phyloP scores from a whole-genome alignment of 805 yeast species.

The Wickerhamiella qilinensis region DNA sequence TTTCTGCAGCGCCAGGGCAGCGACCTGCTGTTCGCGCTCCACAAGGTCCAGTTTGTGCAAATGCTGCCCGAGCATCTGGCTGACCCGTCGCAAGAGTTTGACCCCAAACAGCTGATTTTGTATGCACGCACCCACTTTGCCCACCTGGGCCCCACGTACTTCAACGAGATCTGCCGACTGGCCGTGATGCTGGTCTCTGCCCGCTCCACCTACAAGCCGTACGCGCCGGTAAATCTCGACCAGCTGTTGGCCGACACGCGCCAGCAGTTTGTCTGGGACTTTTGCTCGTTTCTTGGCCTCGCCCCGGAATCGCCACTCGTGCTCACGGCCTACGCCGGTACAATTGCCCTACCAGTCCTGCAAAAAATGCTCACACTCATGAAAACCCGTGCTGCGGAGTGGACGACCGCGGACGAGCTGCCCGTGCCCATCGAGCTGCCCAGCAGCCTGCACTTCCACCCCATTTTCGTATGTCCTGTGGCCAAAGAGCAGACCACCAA shows the following conservation, averaged over 20 bases:
- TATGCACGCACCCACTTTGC: background rate
- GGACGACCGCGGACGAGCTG: constrained; percentile 43
- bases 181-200: background rate
- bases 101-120: background rate
- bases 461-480: constrained; percentile 58
- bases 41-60: constrained; percentile 27
- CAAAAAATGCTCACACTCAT: constrained; percentile 32
- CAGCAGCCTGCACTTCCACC: constrained; percentile 35
- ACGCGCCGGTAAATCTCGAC: background rate
- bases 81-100: background rate
- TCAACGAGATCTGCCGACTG: background rate
- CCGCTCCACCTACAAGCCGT: background rate
- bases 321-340: constrained; percentile 34
- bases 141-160: background rate
- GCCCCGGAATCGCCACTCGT: constrained; percentile 39
- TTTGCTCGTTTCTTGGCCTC: constrained; percentile 32
- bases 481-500: constrained; percentile 48
- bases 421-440: constrained; percentile 51
- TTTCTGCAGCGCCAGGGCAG: constrained; percentile 24
- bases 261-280: constrained; percentile 31
- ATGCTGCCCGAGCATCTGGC: constrained; percentile 10
- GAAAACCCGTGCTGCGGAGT: constrained; percentile 27
- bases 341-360: constrained; percentile 36
- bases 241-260: background rate
- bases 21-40: constrained; percentile 31